Percentiles rank a stretch among this genome's conserved stretches.
Conservation (phyloP, 345 rosid species). For the Toxicodendron radicans region DNA sequence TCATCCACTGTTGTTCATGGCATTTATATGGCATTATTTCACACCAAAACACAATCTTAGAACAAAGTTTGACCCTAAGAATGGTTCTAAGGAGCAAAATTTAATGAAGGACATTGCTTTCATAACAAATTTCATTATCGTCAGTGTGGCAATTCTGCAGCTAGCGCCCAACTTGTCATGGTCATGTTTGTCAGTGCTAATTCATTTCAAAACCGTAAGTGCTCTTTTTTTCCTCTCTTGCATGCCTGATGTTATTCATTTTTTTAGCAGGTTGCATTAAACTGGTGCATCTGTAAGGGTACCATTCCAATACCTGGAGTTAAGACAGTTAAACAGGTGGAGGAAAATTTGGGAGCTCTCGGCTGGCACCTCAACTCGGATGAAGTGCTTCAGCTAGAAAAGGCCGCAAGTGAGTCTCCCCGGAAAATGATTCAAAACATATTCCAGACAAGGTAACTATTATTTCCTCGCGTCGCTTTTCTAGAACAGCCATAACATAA, state of each 20-base stretch:
- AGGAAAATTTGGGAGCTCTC: conserved; percentile 85
- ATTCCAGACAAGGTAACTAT: conserved; percentile 65
- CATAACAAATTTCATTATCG: too few relatives aligned
- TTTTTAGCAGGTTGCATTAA: conserved; percentile 65
- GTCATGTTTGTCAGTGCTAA: background rate
- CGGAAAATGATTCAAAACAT: conserved; percentile 78
- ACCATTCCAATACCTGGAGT: conserved; percentile 90
- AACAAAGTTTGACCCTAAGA: too few relatives aligned
- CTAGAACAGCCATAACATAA: background rate
- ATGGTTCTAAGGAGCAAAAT: background rate
- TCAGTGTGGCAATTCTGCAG: too few relatives aligned
- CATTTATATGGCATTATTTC: too few relatives aligned
- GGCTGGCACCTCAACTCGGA: conserved; percentile 70
- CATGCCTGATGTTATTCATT: background rate
- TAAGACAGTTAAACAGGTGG: conserved; percentile 65
- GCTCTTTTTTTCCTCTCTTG: background rate
- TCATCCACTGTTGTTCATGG: too few relatives aligned
- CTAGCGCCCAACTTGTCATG: too few relatives aligned
- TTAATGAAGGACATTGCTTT: background rate
- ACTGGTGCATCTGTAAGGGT: conserved; percentile 93
- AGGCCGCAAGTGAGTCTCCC: conserved; percentile 66
- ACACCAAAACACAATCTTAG: too few relatives aligned
- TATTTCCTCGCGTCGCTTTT: background rate
- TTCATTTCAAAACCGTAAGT: background rate
- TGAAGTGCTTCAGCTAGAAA: conserved; percentile 74